A percentile compares a stretch with the other conserved stretches of the same genome.
Conservation (phyloP, 2,329 filamentous ascomycete genomes). For the Fusarium newnesense region DNA sequence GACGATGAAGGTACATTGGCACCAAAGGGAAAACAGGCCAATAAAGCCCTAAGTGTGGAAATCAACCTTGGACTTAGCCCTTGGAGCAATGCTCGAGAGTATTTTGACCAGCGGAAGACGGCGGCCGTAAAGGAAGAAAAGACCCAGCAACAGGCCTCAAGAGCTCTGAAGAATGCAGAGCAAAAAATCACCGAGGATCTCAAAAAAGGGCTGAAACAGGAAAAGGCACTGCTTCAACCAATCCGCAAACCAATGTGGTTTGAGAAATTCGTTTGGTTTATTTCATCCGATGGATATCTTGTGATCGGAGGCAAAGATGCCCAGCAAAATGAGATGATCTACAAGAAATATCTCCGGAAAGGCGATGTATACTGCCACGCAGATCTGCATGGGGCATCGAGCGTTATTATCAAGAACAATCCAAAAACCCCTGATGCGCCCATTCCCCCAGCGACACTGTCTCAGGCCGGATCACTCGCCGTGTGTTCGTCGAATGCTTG, state of each 20-base stretch:
- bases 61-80: conserved; percentile 84
- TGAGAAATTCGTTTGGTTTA: conserved; percentile 95
- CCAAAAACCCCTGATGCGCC: conserved; percentile 80
- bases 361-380: conserved; percentile 94
- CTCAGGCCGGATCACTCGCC: conserved; percentile 86
- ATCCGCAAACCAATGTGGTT: conserved; percentile 92
- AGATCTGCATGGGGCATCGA: conserved; percentile 83
- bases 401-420: conserved; percentile 92
- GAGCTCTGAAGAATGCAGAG: conserved; percentile 89
- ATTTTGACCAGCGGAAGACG: conserved; percentile 87
- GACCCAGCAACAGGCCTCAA: conserved; percentile 81
- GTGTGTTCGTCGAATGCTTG: conserved; percentile 90
- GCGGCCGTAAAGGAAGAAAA: conserved; percentile 90
- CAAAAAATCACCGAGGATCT: conserved; percentile 88
- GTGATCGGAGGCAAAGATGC: conserved; percentile 89
- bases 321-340: conserved; percentile 92
- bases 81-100: conserved; percentile 90
- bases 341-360: conserved; percentile 84
- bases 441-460: conserved; percentile 89
- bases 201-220: conserved; percentile 88
- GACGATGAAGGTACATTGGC: conserved; percentile 50
- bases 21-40: conserved; percentile 54
- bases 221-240: conserved; percentile 86
- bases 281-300: conserved; percentile 94
- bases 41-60: conserved; percentile 76